phyloP scores from a whole-genome alignment of 495 filamentous ascomycete genomes.

The Hypoxylon subgilvum region DNA sequence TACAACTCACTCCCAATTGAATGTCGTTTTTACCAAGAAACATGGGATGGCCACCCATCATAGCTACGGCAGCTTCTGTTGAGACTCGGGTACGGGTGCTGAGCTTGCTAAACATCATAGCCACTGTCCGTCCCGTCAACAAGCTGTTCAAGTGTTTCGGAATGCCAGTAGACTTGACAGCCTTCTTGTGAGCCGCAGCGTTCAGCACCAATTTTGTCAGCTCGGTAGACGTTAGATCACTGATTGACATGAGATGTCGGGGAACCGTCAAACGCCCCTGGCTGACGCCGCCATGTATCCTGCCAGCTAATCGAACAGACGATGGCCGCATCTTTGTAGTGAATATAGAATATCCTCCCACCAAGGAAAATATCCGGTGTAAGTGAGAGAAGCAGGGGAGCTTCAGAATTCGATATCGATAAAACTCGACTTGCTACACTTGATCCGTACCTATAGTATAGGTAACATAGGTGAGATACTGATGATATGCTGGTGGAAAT shows the following conservation, averaged over 20 bases:
- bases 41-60: conserved; percentile 92
- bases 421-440: background rate
- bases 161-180: conserved; percentile 73
- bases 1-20: conserved; percentile 77
- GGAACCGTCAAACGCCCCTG: conserved; percentile 41
- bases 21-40: conserved; percentile 95
- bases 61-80: conserved; percentile 82
- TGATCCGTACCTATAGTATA: no score
- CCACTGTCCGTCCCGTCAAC: conserved; percentile 76
- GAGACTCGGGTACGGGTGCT: conserved; percentile 91
- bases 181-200: conserved; percentile 74
- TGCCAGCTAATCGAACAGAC: conserved; percentile 17
- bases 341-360: background rate
- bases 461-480: no score
- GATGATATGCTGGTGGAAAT: no score
- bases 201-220: conserved; percentile 81
- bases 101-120: conserved; percentile 95
- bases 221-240: conserved; percentile 79
- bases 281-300: conserved; percentile 24
- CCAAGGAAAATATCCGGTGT: background rate
- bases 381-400: background rate
- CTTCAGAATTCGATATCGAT: background rate
- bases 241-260: conserved; percentile 88
- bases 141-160: conserved; percentile 59
- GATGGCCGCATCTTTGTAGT: conserved; percentile 33